phyloP scores from a whole-genome alignment of 129 eudicot species.

The Oenanthe sinensis region DNA sequence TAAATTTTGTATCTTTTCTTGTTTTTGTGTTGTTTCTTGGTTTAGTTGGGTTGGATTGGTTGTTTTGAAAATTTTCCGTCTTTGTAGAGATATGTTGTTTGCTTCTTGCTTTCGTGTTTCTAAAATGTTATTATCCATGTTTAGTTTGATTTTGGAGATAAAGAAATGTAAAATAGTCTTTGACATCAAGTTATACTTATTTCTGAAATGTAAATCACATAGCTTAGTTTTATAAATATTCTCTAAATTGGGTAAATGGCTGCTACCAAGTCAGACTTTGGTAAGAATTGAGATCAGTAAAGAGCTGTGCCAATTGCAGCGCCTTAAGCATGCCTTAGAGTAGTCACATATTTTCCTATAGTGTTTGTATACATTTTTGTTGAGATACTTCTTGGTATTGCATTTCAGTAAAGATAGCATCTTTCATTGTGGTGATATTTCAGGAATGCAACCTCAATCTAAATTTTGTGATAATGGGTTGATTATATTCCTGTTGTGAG shows the following conservation, averaged over 20 bases:
- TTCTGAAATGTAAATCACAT: constrained; percentile 61
- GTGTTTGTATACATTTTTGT: neutral
- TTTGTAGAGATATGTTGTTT: neutral
- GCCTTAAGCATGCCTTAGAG: constrained; percentile 87
- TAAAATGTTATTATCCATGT: neutral
- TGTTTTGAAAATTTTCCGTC: neutral
- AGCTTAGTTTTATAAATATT: constrained; percentile 65
- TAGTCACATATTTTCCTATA: neutral
- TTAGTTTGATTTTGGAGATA: neutral
- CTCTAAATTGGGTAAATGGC: constrained; percentile 62
- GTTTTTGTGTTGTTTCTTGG: neutral
- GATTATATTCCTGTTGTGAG: neutral
- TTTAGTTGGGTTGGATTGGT: neutral
- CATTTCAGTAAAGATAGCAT: neutral
- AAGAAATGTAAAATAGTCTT: neutral
- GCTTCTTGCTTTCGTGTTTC: neutral
- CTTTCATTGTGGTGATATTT: neutral
- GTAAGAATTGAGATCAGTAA: constrained; percentile 34
- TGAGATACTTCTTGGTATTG: neutral
- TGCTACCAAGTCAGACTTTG: constrained; percentile 61
- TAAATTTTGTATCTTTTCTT: neutral
- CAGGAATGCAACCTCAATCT: neutral
- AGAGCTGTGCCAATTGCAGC: constrained; percentile 60
- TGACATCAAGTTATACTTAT: neutral
- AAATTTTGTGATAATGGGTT: neutral